A percentile compares a stretch with the other conserved stretches of the same genome.
phyloP scores from a whole-genome alignment of 441 rosid genomes.

The Lepidium campestre region DNA sequence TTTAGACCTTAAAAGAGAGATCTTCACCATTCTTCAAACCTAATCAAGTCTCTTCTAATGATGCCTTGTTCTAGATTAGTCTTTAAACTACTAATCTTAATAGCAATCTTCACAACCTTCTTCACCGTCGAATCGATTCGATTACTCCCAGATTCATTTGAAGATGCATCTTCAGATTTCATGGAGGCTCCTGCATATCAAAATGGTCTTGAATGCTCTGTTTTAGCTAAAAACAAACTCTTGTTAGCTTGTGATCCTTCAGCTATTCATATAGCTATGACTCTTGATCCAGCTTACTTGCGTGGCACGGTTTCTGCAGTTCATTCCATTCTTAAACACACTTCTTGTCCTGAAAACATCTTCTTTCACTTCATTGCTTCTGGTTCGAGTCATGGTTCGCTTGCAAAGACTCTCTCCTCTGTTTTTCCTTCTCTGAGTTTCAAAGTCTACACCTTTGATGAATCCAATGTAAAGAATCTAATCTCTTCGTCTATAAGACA shows the following conservation, averaged over 20 bases:
- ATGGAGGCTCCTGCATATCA: conserved; percentile 54
- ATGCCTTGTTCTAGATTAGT: conserved; percentile 21
- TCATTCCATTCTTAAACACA: conserved; percentile 65
- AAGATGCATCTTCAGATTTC: conserved; percentile 28
- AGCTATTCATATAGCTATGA: conserved; percentile 60
- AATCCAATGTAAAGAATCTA: conserved; percentile 26
- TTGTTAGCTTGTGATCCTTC: conserved; percentile 35
- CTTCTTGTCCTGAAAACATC: conserved; percentile 63
- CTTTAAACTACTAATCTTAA: conserved; percentile 10
- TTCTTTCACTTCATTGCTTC: conserved; percentile 68
- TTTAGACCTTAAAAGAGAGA: not conserved
- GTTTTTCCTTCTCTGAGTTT: conserved; percentile 50
- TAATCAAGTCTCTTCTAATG: not conserved
- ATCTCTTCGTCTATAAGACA: conserved; percentile 53
- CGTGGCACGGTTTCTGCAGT: conserved; percentile 71
- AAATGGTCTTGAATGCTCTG: conserved; percentile 43
- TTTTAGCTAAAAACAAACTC: conserved; percentile 10
- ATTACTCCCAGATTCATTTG: conserved; percentile 14
- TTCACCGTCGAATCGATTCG: conserved; percentile 31
- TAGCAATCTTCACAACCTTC: conserved; percentile 18
- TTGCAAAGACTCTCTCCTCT: conserved; percentile 17
- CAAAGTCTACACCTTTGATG: conserved; percentile 40
- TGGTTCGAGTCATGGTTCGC: conserved; percentile 11
- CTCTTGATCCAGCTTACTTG: conserved; percentile 60
- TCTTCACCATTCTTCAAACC: not conserved